Conservation (phyloP, 2,329 filamentous ascomycete species). For the Monilinia aucupariae region DNA sequence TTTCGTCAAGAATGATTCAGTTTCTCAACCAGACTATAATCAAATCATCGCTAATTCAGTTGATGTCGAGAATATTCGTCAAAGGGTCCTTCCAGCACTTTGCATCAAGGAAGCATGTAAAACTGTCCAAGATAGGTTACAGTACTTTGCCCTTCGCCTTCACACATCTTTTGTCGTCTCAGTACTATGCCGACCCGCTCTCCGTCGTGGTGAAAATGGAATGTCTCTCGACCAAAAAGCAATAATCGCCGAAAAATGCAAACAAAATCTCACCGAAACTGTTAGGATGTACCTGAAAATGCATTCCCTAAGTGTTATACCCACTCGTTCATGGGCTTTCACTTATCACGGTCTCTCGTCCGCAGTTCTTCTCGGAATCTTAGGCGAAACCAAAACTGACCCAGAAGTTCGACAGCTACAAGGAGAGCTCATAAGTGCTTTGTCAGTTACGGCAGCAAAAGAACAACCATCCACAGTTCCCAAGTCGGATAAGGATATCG, state of each 20-base stretch:
- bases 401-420: conserved; percentile 59
- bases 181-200: conserved; percentile 57
- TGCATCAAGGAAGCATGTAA: conserved; percentile 58
- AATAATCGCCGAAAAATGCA: conserved; percentile 53
- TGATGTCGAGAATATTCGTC: conserved; percentile 37
- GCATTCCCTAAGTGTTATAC: conserved; percentile 62
- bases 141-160: conserved; percentile 59
- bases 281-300: conserved; percentile 65
- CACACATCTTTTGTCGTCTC: conserved; percentile 62
- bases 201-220: conserved; percentile 47
- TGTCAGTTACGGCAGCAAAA: conserved; percentile 60
- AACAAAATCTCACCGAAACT: conserved; percentile 57
- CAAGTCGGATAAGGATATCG: conserved; percentile 32
- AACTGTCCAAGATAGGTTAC: conserved; percentile 56
- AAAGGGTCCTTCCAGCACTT: conserved; percentile 49
- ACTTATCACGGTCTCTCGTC: conserved; percentile 63
- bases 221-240: conserved; percentile 48
- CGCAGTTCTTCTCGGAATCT: conserved; percentile 56
- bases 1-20: conserved; percentile 31
- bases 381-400: conserved; percentile 58
- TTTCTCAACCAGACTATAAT: conserved; percentile 28
- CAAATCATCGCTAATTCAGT: conserved; percentile 55
- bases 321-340: conserved; percentile 62
- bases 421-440: conserved; percentile 56
- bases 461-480: conserved; percentile 39